These are phyloP conservation scores for Ophiostoma sp. DNA, from an alignment of 2,329 filamentous ascomycete species.

Conservation along the genomic window DNA sequence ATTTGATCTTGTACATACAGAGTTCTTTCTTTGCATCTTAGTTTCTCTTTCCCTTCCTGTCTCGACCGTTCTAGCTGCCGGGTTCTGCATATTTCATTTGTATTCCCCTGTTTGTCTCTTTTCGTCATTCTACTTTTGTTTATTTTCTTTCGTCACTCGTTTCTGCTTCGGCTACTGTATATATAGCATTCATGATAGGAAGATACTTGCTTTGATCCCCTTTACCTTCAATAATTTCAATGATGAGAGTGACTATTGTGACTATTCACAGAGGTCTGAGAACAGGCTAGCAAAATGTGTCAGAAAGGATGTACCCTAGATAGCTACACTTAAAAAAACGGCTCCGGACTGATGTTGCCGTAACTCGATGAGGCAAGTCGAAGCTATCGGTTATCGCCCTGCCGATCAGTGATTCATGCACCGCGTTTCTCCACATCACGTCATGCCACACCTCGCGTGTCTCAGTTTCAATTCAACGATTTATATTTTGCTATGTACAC, in stretches of 20 bases:
- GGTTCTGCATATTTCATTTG: neutral
- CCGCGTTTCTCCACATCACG: neutral
- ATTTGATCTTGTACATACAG: slow-evolving; percentile 7
- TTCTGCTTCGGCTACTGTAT: slow-evolving; percentile 1
- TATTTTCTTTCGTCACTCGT: neutral
- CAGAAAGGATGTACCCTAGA: no score
- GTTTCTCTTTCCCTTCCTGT: neutral
- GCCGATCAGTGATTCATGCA: neutral
- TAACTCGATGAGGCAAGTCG: slow-evolving; percentile 4
- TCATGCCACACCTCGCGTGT: neutral
- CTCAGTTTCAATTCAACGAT: neutral
- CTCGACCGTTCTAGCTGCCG: neutral
- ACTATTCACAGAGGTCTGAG: neutral
- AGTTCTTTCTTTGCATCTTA: neutral
- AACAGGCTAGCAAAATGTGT: no score
- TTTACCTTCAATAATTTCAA: neutral
- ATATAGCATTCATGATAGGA: slow-evolving; percentile 6
- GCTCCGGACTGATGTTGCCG: neutral
- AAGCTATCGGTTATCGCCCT: slow-evolving; percentile 7
- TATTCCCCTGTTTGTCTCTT: neutral
- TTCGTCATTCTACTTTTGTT: neutral
- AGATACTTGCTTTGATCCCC: neutral
- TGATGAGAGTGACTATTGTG: neutral
- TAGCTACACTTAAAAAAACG: no score
- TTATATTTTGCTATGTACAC: neutral